Evolutionary conservation across 768 basidiomycete genomes (phyloP).

Genomic region (Cubamyces sp.): DNA sequence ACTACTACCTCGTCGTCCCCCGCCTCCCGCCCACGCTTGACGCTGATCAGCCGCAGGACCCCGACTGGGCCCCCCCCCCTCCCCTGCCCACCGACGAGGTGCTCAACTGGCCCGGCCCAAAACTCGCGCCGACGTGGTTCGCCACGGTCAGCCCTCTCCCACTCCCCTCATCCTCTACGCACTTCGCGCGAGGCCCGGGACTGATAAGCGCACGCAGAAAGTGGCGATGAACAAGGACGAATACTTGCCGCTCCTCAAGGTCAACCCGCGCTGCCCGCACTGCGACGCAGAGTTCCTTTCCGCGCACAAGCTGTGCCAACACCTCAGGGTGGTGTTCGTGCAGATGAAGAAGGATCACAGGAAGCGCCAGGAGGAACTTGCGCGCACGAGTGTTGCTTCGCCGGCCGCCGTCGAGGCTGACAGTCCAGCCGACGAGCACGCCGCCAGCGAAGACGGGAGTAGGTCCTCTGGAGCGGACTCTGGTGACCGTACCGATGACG

Average conservation of each 20-base stretch:
- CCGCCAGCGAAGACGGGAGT: too few relatives aligned
- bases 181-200: too few relatives aligned
- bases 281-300: constrained; percentile 68
- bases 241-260: constrained; percentile 72
- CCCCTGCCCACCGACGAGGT: constrained; percentile 75
- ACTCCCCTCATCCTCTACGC: neutral
- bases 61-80: too few relatives aligned
- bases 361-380: constrained; percentile 43
- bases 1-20: too few relatives aligned
- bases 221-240: constrained; percentile 50
- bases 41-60: too few relatives aligned
- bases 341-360: constrained; percentile 38
- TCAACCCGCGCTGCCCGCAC: constrained; percentile 67
- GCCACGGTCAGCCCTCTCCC: constrained; percentile 45
- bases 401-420: neutral
- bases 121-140: constrained; percentile 50
- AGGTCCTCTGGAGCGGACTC: too few relatives aligned
- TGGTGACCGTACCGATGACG: too few relatives aligned
- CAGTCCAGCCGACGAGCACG: neutral
- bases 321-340: constrained; percentile 50
- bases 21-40: too few relatives aligned
- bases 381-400: too few relatives aligned
- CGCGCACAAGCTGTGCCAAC: constrained; percentile 74
- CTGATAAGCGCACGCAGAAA: constrained; percentile 46
- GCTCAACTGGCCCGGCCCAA: constrained; percentile 76